Base-by-base conservation (phyloP, 805 yeast species). In the Pichia membranifaciens region DNA sequence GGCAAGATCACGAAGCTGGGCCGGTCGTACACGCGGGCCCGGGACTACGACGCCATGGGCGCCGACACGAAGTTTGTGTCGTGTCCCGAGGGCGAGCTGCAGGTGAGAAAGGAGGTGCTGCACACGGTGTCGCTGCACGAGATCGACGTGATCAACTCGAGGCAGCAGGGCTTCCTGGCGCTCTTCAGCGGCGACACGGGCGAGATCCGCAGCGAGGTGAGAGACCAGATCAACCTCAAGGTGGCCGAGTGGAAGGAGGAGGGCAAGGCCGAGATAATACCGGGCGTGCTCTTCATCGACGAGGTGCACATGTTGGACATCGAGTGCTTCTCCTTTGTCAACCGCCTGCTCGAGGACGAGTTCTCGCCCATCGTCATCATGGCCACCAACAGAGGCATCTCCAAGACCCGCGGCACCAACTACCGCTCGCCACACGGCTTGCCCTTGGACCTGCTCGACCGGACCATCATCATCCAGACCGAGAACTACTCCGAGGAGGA, bases 241-340 rank as follows among this genome's bases (percentile, higher is more conserved):
- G 96, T 93, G 40, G 98, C 91, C 33, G 89, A 89, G 67, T 93
- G 95, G 73, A 91, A 91, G 50, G 96, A 91, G 67, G 97, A 93
- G 71, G 99, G 99, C 51, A 87, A 91, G 45, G 99, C 99, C 12
- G 98, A 91, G 69, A 76, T 93, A 42, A 87, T 93, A 49, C 99
- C 99, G 1, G 99, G 99, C 59, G 99, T 93, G 21, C 73, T 93
- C 57, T 93, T 93, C 67, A 89, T 93, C 57, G 99, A 93, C 68
- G 99, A 93, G 71, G 97, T 90, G 43, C 96, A 93, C 69, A 93
- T 93, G 98, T 79, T 93, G 54, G 99, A 93, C 67, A 84, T 93
- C 59, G 99, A 93, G 68, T 83, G 96, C 60, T 93, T 93, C 64
- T 86, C 98, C 16, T 93, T 87, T 67, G 78, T 93, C 58, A 93